A percentile compares a stretch with the other conserved stretches of the same genome.
Conservation (phyloP, 257 asterid species). For the Ehretia macrophylla region DNA sequence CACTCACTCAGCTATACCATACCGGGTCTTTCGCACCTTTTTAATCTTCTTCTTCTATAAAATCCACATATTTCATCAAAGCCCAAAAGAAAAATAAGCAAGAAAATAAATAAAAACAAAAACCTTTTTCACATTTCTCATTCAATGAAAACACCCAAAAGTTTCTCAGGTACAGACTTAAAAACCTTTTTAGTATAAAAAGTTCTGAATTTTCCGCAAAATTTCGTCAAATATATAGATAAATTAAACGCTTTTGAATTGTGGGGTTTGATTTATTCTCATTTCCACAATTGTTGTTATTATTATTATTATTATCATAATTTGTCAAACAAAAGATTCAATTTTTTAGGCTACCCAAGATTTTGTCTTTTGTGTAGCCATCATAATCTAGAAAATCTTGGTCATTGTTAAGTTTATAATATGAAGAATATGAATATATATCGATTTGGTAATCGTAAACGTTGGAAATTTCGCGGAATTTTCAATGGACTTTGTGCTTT, state of each 20-base stretch:
- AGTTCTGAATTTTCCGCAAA: background rate
- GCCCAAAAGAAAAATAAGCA: background rate
- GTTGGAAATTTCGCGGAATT: constrained; percentile 45
- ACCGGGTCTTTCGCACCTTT: background rate
- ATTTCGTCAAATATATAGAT: no score
- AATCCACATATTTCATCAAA: background rate
- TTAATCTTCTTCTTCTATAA: background rate
- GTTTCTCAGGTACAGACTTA: background rate
- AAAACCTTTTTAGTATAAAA: background rate
- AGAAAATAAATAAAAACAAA: background rate
- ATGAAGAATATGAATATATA: constrained; percentile 32
- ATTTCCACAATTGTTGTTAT: background rate
- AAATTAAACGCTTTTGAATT: background rate
- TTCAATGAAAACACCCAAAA: background rate
- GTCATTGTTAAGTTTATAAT: constrained; percentile 5
- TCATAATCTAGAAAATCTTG: background rate
- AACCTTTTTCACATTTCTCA: background rate
- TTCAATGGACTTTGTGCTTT: constrained; percentile 44
- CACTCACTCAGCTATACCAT: background rate
- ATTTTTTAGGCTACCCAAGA: background rate
- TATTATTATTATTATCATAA: background rate
- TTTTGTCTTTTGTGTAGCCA: background rate
- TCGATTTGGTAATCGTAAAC: constrained; percentile 16
- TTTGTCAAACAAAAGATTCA: background rate
- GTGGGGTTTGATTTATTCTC: background rate